Conservation (phyloP, 2,329 filamentous ascomycete genomes). For the Nigrospora sphaerica region DNA sequence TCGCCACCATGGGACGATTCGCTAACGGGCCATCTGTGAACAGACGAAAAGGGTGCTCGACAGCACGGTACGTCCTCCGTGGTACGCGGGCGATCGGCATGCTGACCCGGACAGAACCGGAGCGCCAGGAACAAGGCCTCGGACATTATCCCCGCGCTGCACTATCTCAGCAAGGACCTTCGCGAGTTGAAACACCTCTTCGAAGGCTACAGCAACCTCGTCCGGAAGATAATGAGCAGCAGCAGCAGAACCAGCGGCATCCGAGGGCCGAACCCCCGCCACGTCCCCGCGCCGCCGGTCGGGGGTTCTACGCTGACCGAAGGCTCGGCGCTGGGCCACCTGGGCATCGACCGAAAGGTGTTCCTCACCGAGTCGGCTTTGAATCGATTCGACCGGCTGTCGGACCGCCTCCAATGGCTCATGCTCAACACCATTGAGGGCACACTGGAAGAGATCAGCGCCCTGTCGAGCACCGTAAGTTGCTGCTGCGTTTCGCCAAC, state of each 20-base stretch:
- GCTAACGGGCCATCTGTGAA: conserved; percentile 5
- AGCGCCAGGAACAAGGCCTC: conserved; percentile 32
- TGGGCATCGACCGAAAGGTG: conserved; percentile 11
- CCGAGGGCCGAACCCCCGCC: not conserved
- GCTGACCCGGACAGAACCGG: conserved; percentile 12
- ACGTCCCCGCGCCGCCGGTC: too few relatives aligned
- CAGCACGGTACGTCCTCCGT: conserved; percentile 20
- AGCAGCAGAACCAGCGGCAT: conserved; percentile 25
- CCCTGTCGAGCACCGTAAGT: conserved; percentile 58
- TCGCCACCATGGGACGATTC: not conserved
- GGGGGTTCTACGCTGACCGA: not conserved
- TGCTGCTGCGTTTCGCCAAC: not conserved
- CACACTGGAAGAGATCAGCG: conserved; percentile 62
- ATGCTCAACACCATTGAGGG: conserved; percentile 56
- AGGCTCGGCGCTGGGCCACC: not conserved
- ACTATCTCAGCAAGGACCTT: conserved; percentile 54
- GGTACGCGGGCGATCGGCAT: not conserved
- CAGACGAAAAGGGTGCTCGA: conserved; percentile 27
- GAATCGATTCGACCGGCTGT: conserved; percentile 51
- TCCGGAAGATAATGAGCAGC: conserved; percentile 44
- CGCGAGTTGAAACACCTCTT: conserved; percentile 55
- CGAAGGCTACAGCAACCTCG: conserved; percentile 51
- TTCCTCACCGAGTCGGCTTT: conserved; percentile 36
- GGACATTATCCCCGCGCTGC: conserved; percentile 49
- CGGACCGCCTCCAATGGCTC: conserved; percentile 51